Conservation (phyloP, 176 grass and related monocot species). For the Bothriochloa decipiens region DNA sequence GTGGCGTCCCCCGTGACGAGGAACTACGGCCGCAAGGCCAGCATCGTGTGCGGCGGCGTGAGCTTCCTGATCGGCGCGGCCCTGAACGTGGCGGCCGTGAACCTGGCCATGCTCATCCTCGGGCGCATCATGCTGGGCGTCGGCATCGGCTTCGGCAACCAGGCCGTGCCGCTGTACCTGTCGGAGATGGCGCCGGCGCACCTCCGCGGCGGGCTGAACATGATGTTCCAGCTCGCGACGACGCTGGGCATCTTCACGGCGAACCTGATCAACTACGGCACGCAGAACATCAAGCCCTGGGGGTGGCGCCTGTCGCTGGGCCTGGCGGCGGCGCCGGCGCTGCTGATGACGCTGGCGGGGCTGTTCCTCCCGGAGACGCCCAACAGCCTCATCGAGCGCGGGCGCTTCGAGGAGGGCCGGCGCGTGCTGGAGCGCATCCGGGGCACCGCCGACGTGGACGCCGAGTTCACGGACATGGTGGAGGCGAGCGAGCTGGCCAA, state of each 20-base stretch:
- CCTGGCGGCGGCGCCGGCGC: slow-evolving; percentile 65
- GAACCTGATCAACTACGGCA: slow-evolving; percentile 98
- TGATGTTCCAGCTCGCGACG: slow-evolving; percentile 98
- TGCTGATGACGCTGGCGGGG: slow-evolving; percentile 79
- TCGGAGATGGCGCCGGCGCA: slow-evolving; percentile 95
- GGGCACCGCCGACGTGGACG: slow-evolving; percentile 76
- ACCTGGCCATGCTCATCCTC: slow-evolving; percentile 78
- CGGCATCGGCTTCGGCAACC: slow-evolving; percentile 89
- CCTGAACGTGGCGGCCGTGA: slow-evolving; percentile 70
- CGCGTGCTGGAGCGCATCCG: slow-evolving; percentile 77
- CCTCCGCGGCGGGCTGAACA: slow-evolving; percentile 88
- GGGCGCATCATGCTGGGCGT: slow-evolving; percentile 94
- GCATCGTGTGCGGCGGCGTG: slow-evolving; percentile 86
- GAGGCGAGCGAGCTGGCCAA: slow-evolving; percentile 92
- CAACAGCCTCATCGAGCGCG: slow-evolving; percentile 88
- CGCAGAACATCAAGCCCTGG: slow-evolving; percentile 79
- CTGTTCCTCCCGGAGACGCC: slow-evolving; percentile 86
- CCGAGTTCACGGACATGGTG: slow-evolving; percentile 83
- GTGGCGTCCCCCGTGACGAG: slow-evolving; percentile 75
- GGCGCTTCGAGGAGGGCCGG: slow-evolving; percentile 55
- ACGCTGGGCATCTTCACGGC: slow-evolving; percentile 92
- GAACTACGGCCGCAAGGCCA: slow-evolving; percentile 81
- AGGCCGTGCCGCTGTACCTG: slow-evolving; percentile 88
- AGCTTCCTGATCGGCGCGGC: slow-evolving; percentile 81
- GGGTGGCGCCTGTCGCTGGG: slow-evolving; percentile 93